Evolutionary conservation across 371 early-diverging fungal species (phyloP).

Genomic region (Smittium culicis): DNA sequence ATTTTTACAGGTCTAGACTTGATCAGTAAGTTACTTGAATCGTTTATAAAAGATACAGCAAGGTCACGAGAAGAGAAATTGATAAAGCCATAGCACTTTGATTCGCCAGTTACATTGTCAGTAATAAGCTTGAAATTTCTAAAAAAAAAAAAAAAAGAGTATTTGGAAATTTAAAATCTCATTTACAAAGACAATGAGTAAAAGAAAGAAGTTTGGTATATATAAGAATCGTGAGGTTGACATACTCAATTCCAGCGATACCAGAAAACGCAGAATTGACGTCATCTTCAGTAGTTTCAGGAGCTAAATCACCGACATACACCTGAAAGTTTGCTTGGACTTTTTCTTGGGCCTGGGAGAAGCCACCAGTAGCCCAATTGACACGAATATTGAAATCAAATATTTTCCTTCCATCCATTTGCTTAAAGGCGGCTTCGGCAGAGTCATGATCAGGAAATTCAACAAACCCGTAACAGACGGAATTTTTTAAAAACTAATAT

Average conservation of each 20-base stretch:
- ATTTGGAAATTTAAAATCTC: background rate
- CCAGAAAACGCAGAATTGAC: slow-evolving; percentile 51
- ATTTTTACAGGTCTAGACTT: slow-evolving; percentile 64
- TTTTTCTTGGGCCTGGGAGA: slow-evolving; percentile 22
- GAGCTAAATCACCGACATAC: slow-evolving; percentile 67
- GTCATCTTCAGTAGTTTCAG: slow-evolving; percentile 56
- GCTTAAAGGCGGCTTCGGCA: slow-evolving; percentile 61
- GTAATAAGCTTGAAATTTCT: slow-evolving; percentile 75
- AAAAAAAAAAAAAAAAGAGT: slow-evolving; percentile 9
- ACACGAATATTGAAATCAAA: slow-evolving; percentile 48
- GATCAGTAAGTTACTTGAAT: slow-evolving; percentile 63
- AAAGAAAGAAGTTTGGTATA: background rate
- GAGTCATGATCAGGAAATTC: slow-evolving; percentile 57
- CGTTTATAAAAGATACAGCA: slow-evolving; percentile 57
- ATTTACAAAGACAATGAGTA: background rate
- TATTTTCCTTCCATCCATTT: slow-evolving; percentile 51
- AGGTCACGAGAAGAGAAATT: slow-evolving; percentile 56
- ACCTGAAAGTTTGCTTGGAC: slow-evolving; percentile 37
- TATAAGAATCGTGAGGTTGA: too few relatives aligned
- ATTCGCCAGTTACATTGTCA: slow-evolving; percentile 63
- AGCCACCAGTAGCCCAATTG: slow-evolving; percentile 63
- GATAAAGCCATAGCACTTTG: slow-evolving; percentile 69
- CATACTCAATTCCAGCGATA: slow-evolving; percentile 59
- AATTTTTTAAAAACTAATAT: slow-evolving; percentile 34
- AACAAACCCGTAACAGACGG: slow-evolving; percentile 81